These are phyloP conservation scores for Coffea humblotiana DNA, from an alignment of 305 asterid genomes.

Conservation along the genomic window DNA sequence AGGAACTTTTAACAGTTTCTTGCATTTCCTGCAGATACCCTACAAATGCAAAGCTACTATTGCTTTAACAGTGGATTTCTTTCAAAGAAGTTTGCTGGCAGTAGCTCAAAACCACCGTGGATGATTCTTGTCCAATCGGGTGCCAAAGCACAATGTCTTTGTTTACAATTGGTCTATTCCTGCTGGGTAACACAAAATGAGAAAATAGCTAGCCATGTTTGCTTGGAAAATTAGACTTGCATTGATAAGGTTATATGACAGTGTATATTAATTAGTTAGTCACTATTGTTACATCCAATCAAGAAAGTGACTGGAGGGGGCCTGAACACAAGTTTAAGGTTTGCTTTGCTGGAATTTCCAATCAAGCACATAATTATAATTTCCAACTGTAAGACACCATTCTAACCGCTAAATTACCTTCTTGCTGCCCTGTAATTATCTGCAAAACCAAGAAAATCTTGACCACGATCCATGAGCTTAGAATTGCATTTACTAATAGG, in stretches of 20 bases:
- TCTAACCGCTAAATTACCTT: conserved; percentile 54
- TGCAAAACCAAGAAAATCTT: conserved; percentile 24
- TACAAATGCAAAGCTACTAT: background rate
- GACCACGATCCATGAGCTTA: background rate
- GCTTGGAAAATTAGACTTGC: no score
- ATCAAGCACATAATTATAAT: conserved; percentile 65
- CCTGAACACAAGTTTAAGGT: background rate
- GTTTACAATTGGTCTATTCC: conserved; percentile 51
- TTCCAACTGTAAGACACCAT: conserved; percentile 74
- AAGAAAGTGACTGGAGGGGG: background rate
- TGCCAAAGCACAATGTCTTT: conserved; percentile 67
- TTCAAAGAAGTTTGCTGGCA: conserved; percentile 63
- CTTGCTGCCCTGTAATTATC: conserved; percentile 60
- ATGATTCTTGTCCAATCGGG: conserved; percentile 36
- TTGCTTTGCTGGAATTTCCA: conserved; percentile 72
- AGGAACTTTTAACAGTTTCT: no score
- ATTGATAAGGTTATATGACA: no score
- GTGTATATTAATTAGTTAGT: no score
- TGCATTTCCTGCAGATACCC: background rate
- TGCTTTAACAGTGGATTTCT: conserved; percentile 44
- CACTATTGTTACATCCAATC: background rate
- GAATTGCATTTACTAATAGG: background rate
- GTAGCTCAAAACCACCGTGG: conserved; percentile 44
- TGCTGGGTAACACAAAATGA: conserved; percentile 17
- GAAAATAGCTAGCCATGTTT: background rate